phyloP scores from a whole-genome alignment of 2,329 filamentous ascomycete genomes.

The Sphaerulina vaccinii region DNA sequence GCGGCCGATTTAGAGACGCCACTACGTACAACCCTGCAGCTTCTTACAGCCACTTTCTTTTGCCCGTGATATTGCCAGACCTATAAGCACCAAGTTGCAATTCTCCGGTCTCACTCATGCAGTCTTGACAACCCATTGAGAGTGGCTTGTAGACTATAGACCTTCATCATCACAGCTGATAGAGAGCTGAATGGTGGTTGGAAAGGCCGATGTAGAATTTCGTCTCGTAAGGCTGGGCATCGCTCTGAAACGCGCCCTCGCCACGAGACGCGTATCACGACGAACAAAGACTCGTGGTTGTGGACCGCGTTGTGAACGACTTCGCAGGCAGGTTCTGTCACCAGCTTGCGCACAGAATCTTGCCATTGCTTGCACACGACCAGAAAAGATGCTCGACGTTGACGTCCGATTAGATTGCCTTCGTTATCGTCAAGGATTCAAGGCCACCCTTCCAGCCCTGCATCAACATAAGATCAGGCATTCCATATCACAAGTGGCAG shows the following conservation, averaged over 20 bases:
- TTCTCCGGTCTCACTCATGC: background rate
- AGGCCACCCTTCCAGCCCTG: background rate
- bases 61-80: background rate
- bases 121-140: background rate
- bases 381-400: too few species aligned
- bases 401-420: background rate
- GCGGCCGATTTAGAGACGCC: too few species aligned
- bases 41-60: background rate
- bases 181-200: background rate
- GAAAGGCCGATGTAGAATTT: too few species aligned
- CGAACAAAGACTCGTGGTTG: background rate
- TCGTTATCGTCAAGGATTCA: background rate
- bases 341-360: too few species aligned
- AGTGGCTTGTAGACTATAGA: background rate
- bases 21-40: too few species aligned
- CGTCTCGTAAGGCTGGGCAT: background rate
- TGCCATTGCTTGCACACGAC: too few species aligned
- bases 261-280: background rate
- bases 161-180: background rate
- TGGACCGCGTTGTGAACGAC: background rate
- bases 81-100: background rate
- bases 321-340: too few species aligned
- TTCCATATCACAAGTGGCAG: too few species aligned
- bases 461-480: background rate
- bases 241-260: background rate